A percentile compares a stretch with the other conserved stretches of the same genome.
These are phyloP conservation scores for Ceratocystis ficicola DNA, from an alignment of 2,329 filamentous ascomycete genomes.

Conservation along the genomic window DNA sequence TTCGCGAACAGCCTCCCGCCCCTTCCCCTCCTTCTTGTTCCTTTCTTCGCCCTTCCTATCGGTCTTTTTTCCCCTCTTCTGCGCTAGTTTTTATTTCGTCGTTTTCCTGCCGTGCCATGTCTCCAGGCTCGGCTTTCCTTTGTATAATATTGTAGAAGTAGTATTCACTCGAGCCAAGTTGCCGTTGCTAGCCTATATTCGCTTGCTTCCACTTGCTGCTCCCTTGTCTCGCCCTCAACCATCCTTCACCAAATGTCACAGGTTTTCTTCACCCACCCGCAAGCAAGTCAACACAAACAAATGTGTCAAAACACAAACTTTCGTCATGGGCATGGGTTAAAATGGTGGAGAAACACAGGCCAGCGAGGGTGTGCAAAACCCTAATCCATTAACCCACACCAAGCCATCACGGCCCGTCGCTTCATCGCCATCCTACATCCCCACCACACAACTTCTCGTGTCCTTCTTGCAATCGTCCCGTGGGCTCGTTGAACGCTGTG, in stretches of 20 bases:
- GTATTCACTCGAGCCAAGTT: not conserved
- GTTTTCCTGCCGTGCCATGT: not conserved
- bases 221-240: not conserved
- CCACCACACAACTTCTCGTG: not conserved
- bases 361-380: too few species aligned
- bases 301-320: conserved; percentile 1
- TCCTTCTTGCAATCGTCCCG: not conserved
- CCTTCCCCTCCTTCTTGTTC: too few species aligned
- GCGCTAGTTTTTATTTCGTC: not conserved
- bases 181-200: not conserved
- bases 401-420: too few species aligned
- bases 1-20: too few species aligned
- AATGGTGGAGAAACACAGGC: not conserved
- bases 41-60: too few species aligned
- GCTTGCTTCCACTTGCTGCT: not conserved
- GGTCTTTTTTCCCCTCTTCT: not conserved
- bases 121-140: not conserved
- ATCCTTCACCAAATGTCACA: not conserved
- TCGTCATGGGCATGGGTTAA: conserved; percentile 6
- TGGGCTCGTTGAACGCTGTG: not conserved
- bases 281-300: not conserved
- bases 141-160: not conserved
- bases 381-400: too few species aligned
- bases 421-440: too few species aligned
- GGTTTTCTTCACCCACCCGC: not conserved